Evolutionary conservation across 441 rosid genomes (phyloP), one percentile per base, ranked within the genome.

Genomic region (Brassica balearica): DNA sequence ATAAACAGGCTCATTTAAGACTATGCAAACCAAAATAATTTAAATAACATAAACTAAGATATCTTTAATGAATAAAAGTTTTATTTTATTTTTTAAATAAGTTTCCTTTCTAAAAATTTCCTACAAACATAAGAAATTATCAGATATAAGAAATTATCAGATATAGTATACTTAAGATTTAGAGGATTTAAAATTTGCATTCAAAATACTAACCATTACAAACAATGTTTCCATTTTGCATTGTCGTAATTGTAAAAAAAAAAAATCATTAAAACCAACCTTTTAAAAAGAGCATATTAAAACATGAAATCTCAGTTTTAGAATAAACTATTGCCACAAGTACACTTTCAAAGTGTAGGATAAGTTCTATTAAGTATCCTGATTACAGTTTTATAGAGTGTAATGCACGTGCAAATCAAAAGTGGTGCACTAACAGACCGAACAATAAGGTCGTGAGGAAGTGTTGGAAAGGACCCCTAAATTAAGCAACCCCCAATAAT

Each of bases 381-480:
- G 5, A 59, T 5, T 22, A 67, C 72, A 56, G 12, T 34, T 59
- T n/a, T 67, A 48, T 41, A 73, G 10, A 61, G 64, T 60, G 65
- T 32, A 66, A 60, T 68, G 78, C 78, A 73, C 78, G 78, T 73
- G 82, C 46, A 72, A 73, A 51, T 55, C 48, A 59, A 59, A 72
- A 67, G 64, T 66, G 60, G 8, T 56, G 68, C 68, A 17, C 67
- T 43, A 72, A 29, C n/a, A 38, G 29, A 72, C 73, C 77, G 32
- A 41, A 68, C 77, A 72, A 67, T 67, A 68, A 46, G 74, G 73
- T 78, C 77, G 69, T 78, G 77, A 61, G 48, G 43, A 67, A 66
- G 64, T 59, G 73, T 72, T 72, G 81, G 63, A 77, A 72, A 77
- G 81, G 68, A 72, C 19, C 61, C 68, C 27, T 65, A 38, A 77